Conservation (phyloP, 1,139 yeast species). For the Yamadazyma atlantica region DNA sequence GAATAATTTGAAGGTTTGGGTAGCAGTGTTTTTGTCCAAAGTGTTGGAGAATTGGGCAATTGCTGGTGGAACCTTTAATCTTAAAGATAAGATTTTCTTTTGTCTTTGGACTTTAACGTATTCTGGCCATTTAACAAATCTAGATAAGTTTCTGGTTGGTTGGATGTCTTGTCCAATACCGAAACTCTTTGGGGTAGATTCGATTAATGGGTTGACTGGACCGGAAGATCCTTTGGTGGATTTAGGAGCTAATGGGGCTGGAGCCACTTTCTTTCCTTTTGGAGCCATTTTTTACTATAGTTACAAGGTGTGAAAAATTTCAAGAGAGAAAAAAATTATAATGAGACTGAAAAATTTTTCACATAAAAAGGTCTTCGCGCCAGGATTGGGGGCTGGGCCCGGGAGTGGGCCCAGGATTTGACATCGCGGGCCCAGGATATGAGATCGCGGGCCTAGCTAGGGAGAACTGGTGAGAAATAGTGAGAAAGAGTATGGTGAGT, state of each 20-base stretch:
- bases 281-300: slow-evolving; percentile 39
- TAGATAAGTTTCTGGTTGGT: slow-evolving; percentile 57
- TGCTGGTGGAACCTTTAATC: slow-evolving; percentile 99
- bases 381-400: too few relatives aligned
- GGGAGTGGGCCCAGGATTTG: too few relatives aligned
- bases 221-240: slow-evolving; percentile 19
- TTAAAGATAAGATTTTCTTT: slow-evolving; percentile 89
- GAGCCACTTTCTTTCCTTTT: slow-evolving; percentile 54
- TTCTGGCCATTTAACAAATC: slow-evolving; percentile 97
- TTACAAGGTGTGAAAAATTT: not conserved
- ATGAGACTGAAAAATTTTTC: slow-evolving; percentile 1
- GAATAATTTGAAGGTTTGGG: slow-evolving; percentile 93
- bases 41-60: slow-evolving; percentile 93
- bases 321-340: not conserved
- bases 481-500: too few relatives aligned
- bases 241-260: slow-evolving; percentile 51
- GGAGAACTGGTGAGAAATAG: too few relatives aligned
- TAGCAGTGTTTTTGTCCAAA: slow-evolving; percentile 97
- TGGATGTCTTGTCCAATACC: slow-evolving; percentile 45
- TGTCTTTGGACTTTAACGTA: slow-evolving; percentile 90
- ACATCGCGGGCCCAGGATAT: too few relatives aligned
- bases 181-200: slow-evolving; percentile 40
- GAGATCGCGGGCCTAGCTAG: too few relatives aligned
- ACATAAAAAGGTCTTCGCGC: not conserved
- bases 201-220: slow-evolving; percentile 40